Evolutionary conservation across 768 basidiomycete species (phyloP), one percentile per base, ranked within the genome.

Genomic region (Mycena vitilis): DNA sequence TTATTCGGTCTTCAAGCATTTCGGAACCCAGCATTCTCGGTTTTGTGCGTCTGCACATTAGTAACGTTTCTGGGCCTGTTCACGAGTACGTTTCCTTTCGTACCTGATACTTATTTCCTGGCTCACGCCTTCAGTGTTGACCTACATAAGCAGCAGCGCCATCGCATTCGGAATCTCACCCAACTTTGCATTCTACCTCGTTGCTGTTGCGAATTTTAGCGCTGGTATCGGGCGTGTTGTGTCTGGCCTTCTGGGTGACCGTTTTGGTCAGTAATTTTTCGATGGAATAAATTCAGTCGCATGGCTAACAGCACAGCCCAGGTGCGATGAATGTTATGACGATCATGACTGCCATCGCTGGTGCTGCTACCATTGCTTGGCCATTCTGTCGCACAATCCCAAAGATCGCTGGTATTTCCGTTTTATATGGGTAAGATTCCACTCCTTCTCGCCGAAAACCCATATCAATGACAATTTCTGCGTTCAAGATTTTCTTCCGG

Each of bases 41-140:
- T 62, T 22, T 23, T 61, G 2, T 38, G 25, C 51, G 20, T 78
- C 9, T 78, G 83, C 1, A 78, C 80, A 1, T 76, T 81, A 52
- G 55, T 81, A 13, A 67, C 73, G 16, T 85, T 85, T 73, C 80
- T 89, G 20, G 87, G 87, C 6, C 75, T 87, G 15, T 87, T 85
- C 72, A 85, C 84, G 0, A 52, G 66, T 67, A 13, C 3, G 54
- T 54, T 10, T 34, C 12, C 7, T 37, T 4, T 6, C 18, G 10
- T 16, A 25, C 3, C 13, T 12, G 22, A 1, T 30, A 18, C 20
- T 22, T 23, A 6, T 59, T 36, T 18, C 1, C 3, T 5, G 8
- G 20, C 30, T 13, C 36, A 22, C 23, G 23, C 36, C 6, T 40
- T 5, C 25, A 67, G 66, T 69, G 56, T 38, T 47, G 23, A 64